Base-by-base conservation (phyloP, 768 basidiomycete species). In the Podaxis sp. region DNA sequence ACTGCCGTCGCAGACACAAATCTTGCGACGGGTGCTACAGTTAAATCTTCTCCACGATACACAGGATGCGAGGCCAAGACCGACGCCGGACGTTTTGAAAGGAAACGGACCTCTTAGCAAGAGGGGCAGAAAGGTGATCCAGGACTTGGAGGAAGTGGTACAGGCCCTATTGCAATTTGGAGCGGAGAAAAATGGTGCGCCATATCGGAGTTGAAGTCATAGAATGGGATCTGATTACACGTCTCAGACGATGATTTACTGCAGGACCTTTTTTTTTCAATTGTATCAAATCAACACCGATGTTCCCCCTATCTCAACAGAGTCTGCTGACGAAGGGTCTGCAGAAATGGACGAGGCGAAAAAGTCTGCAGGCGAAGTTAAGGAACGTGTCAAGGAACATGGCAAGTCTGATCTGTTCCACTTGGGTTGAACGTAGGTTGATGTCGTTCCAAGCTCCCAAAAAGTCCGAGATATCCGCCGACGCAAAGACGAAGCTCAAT, bases 1-100 rank as follows among this genome's bases (percentile, higher is more conserved):
- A 57, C 64, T 80, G 6, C 79, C 78, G 41, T 75, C 77, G 4
- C 76, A 78, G 59, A 72, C 73, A 33, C 79, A 80, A 60, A 46
- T 76, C 37, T 53, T 78, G 33, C 72, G 69, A 51, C 56, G 46
- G 2, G 50, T 72, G 0, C 63, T 77, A 49, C 66, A 63, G 10
- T 78, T 75, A 0, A 70, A 71, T 33, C 24, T 77, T 5, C 66
- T 77, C 15, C 65, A 64, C 12, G 62, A 64, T 24, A 68, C 66
- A 7, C 56, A 46, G 22, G 48, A 12, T 26, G 46, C 49, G 5
- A 51, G 59, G 1, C 56, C 51, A 24, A 50, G 55, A 13, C 44
- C 65, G 15, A 48, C 60, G 12, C 33, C 57, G 4, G 36, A 52
- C 22, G 11, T 33, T 30, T 15, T 38, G 13, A 30, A 51, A 52